These are phyloP conservation scores for Sugiyamaella paludigena DNA, from an alignment of 1,139 yeast species.

Conservation along the genomic window DNA sequence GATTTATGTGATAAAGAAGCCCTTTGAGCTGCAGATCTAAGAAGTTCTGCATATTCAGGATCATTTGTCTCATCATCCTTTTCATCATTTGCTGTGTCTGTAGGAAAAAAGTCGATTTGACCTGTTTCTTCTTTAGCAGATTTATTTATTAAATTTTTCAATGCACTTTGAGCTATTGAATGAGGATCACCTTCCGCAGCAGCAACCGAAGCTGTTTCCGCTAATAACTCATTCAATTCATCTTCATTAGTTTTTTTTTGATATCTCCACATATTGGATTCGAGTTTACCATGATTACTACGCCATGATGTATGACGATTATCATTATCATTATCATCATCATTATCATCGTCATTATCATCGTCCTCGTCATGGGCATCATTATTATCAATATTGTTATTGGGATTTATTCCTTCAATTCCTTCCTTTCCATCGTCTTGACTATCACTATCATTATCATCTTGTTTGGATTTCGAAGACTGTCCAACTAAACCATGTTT, in stretches of 20 bases:
- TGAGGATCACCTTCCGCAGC: slow-evolving; percentile 6
- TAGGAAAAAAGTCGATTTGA: slow-evolving; percentile 17
- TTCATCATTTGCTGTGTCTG: slow-evolving; percentile 10
- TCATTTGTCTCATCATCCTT: slow-evolving; percentile 7
- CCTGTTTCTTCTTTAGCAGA: background rate
- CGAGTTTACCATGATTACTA: background rate
- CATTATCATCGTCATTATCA: background rate
- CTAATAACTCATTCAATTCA: slow-evolving; percentile 8
- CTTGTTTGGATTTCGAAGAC: background rate
- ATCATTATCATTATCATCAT: slow-evolving; percentile 2
- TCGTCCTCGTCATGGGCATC: background rate
- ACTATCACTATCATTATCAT: slow-evolving; percentile 1
- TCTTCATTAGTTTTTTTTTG: slow-evolving; percentile 12
- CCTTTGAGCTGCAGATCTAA: slow-evolving; percentile 1
- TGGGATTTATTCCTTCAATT: background rate
- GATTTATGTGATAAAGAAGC: background rate
- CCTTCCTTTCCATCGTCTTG: background rate
- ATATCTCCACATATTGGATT: slow-evolving; percentile 14
- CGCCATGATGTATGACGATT: slow-evolving; percentile 5
- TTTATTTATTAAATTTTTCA: background rate
- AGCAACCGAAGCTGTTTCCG: slow-evolving; percentile 6
- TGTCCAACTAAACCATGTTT: slow-evolving; percentile 27
- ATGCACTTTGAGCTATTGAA: slow-evolving; percentile 8
- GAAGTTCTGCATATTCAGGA: slow-evolving; percentile 2
- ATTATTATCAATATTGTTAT: background rate